Base-by-base conservation (phyloP, 305 asterid species). In the Fraxinus greggii region DNA sequence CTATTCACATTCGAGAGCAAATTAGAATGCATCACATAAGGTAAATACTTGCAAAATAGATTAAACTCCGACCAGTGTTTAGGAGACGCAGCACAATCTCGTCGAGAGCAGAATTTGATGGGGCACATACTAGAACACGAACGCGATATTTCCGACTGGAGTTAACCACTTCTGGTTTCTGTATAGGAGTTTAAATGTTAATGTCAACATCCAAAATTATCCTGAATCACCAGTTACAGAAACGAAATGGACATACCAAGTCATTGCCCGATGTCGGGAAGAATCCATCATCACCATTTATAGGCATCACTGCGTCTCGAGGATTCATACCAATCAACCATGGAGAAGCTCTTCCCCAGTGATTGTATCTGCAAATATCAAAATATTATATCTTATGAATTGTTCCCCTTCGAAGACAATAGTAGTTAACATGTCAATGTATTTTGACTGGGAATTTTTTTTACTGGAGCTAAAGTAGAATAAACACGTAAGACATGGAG, bases 61-160 rank as follows among this genome's bases (percentile, higher is more conserved):
- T 63, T 42, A 69, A 84, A 75, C 77, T 77, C 92, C 82, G 33
- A 94, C 99, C 98, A 56, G 96, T 93, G 85, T 86, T 91, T 75
- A 93, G 79, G 83, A 97, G 84, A 67, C 98, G 97, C 85, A 89
- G 84, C 45, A 97, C 98, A 85, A 97, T 97, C 90, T 97, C 99
- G 88, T 97, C 98, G 48, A 97, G 99, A 78, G 98, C 99, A 80
- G 99, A 92, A 85, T 97, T 97, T 81, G 99, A 97, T 54, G 99
- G 99, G 80, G 99, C 98, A 88, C 99, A 97, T 59, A 97, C 98
- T 75, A 97, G 90, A 72, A 93, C 98, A 73, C 98, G 98, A 61
- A 93, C 94, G 76, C 99, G 98, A 88, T 97, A 94, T 85, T 93
- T 97, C 81, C 99, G 91, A 86, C 90, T 91, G 82, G 99, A 90